Percentiles rank a stretch among this genome's conserved stretches.
These are phyloP conservation scores for Murraya koenigii DNA, from an alignment of 345 rosid genomes.

Conservation along the genomic window DNA sequence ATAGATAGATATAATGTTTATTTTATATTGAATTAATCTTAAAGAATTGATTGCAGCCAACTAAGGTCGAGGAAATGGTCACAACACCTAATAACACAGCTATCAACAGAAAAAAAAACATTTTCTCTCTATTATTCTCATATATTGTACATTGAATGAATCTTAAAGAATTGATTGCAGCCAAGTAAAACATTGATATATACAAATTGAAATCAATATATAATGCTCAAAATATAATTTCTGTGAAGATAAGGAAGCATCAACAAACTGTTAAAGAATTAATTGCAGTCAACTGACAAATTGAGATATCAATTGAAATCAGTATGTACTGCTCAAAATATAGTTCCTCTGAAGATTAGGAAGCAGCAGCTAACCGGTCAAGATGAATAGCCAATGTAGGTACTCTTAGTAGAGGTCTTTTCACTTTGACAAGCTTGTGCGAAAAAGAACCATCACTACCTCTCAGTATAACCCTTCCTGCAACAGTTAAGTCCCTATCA, in stretches of 20 bases:
- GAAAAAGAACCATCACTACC: conserved; percentile 60
- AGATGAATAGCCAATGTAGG: conserved; percentile 95
- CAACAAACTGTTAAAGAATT: conserved; percentile 25
- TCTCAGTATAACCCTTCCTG: conserved; percentile 83
- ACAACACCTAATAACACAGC: no score
- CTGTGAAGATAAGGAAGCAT: neutral
- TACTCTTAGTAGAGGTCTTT: conserved; percentile 76
- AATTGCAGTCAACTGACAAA: neutral
- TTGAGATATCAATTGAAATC: neutral
- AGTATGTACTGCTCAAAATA: neutral
- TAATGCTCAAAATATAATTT: neutral
- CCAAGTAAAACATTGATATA: neutral
- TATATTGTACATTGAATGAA: neutral
- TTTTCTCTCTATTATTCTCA: no score
- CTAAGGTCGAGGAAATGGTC: no score
- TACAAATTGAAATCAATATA: neutral
- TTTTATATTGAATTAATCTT: neutral
- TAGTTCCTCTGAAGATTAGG: neutral
- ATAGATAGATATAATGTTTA: neutral
- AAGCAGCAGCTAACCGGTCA: conserved; percentile 50
- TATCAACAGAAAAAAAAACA: no score
- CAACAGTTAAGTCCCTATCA: conserved; percentile 93
- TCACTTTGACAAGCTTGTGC: conserved; percentile 82
- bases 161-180: neutral
- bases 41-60: neutral